These are phyloP conservation scores for Tylopilus sp. DNA, from an alignment of 1,284 basidiomycete genomes.

Conservation along the genomic window DNA sequence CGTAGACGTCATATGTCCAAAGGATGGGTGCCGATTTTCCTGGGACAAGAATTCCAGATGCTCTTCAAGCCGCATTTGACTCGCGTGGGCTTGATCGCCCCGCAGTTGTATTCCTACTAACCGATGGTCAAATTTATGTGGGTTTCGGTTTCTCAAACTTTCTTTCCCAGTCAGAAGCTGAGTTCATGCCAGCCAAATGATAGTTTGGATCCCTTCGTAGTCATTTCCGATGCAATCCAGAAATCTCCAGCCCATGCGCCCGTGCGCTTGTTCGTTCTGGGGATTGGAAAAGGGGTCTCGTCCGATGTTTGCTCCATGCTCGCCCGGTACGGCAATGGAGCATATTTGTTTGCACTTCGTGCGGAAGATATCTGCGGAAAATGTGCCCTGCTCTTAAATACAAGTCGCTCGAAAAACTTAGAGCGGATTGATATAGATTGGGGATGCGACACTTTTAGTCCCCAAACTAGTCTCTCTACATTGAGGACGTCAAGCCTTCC, in stretches of 20 bases:
- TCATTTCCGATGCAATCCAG: constrained; percentile 45
- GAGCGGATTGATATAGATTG: constrained; percentile 61
- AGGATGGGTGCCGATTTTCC: constrained; percentile 54
- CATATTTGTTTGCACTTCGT: constrained; percentile 55
- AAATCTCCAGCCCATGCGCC: constrained; percentile 37
- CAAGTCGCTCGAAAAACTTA: constrained; percentile 58
- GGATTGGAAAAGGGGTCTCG: constrained; percentile 64
- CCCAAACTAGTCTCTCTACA: neutral
- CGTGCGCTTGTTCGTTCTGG: constrained; percentile 64
- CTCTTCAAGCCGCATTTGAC: constrained; percentile 44
- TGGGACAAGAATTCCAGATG: constrained; percentile 60
- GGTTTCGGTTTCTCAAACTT: neutral
- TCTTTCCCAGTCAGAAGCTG: neutral
- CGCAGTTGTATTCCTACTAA: constrained; percentile 63
- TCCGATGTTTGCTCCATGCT: constrained; percentile 62
- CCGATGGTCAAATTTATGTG: constrained; percentile 59
- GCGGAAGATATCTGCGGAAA: constrained; percentile 59
- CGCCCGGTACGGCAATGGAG: constrained; percentile 61
- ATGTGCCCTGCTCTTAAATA: constrained; percentile 60
- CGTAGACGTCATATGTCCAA: constrained; percentile 46
- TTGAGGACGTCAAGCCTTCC: constrained; percentile 7
- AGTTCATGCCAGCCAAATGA: constrained; percentile 35
- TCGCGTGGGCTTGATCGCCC: constrained; percentile 45
- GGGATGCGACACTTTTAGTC: constrained; percentile 34
- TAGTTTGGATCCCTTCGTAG: constrained; percentile 26